Conservation (phyloP, 345 rosid species). For the Euphorbia pulcherrima region DNA sequence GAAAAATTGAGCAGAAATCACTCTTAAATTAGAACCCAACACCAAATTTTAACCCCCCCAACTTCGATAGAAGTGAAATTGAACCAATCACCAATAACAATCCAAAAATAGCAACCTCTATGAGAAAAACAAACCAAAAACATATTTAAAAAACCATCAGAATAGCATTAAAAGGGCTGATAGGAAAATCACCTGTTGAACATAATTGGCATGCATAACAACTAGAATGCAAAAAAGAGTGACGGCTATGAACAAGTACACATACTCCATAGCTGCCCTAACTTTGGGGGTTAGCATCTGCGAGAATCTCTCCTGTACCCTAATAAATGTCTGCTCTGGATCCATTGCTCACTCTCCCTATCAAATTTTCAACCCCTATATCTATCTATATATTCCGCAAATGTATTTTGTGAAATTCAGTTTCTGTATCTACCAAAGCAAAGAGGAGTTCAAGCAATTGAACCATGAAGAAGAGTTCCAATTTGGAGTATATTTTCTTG, state of each 20-base stretch:
- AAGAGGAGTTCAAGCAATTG: neutral
- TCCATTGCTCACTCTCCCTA: constrained; percentile 56
- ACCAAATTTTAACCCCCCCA: neutral
- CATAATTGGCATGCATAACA: constrained; percentile 99
- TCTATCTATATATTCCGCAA: neutral
- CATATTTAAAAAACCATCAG: too few relatives aligned
- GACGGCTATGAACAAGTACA: constrained; percentile 69
- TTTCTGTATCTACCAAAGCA: neutral
- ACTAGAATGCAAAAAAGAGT: constrained; percentile 87
- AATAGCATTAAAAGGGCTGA: neutral
- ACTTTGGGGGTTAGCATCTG: constrained; percentile 76
- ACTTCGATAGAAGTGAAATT: neutral
- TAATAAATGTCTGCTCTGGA: constrained; percentile 94
- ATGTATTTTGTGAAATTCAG: neutral
- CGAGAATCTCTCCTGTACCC: constrained; percentile 93
- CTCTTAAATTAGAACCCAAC: neutral
- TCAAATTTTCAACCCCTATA: neutral
- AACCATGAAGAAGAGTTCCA: neutral
- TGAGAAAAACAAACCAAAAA: neutral
- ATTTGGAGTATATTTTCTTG: neutral
- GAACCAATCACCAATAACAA: neutral
- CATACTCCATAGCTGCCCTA: constrained; percentile 81
- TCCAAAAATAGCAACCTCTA: neutral
- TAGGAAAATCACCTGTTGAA: constrained; percentile 61
- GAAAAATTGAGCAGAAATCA: neutral